Evolutionary conservation across 768 basidiomycete species (phyloP), one percentile per base, ranked within the genome.

Genomic region (Panaeolus cyanescens): DNA sequence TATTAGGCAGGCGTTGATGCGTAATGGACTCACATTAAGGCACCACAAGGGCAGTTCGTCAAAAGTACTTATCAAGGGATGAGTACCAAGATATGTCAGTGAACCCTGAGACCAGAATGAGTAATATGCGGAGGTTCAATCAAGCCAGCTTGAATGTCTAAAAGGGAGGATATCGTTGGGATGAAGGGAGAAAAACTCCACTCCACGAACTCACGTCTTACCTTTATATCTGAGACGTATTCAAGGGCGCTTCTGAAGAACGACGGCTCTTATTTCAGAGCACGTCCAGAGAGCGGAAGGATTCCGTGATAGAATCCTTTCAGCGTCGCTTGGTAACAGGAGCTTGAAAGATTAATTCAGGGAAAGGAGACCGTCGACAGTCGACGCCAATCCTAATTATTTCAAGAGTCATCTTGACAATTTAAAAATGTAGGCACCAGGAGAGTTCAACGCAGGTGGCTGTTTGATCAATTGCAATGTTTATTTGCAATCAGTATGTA

Each of bases 301-400:
- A n/a, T n/a, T n/a, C n/a, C n/a, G n/a, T 30, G 45, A 50, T 50
- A 15, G 45, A 50, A 50, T 50, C 45, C 45, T 25, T 50, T 50
- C 45, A 50, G 17, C 17, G 45, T 50, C 45, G 22, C 45, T 28
- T 50, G 25, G 45, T 50, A 50, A 50, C 45, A 28, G 45, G 39
- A 15, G n/a, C 39, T 40, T 20, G n/a, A n/a, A n/a, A n/a, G n/a
- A n/a, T n/a, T 20, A 37, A 12, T 37, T n/a, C 36, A 15, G 36
- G 37, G 17, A 42, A 42, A 42, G 19, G 45, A 4, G 45, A n/a
- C n/a, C n/a, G n/a, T n/a, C n/a, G n/a, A n/a, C n/a, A n/a, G n/a
- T n/a, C n/a, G n/a, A n/a, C n/a, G n/a, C n/a, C n/a, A n/a, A n/a
- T n/a, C n/a, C n/a, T n/a, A n/a, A n/a, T n/a, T n/a, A n/a, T n/a